Evolutionary conservation across 139 green algal species (phyloP), one percentile per base, ranked within the genome.

Genomic region (Chlamydomonas sp.): DNA sequence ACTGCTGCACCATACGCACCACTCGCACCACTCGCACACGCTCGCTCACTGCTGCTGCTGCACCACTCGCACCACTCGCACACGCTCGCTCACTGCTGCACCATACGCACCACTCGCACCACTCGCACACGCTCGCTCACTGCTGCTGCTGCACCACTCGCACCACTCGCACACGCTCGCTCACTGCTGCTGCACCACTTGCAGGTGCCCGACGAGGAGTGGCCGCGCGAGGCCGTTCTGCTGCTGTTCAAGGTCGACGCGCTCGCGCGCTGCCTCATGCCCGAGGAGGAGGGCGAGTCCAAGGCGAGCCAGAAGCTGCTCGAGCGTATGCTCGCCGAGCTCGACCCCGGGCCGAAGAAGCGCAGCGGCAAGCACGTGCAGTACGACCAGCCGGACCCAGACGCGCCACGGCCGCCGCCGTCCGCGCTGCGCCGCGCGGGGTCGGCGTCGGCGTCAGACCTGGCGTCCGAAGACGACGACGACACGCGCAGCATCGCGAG

Each of bases 311-410:
- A 75, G 63, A 62, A 65, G 35, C 62, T 82, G 34, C 72, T 83
- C 58, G 71, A 83, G 39, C 63, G 77, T 1, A 69, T 79, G 65
- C 68, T 83, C 48, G 77, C 77, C 2, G 77, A 83, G 35, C 62
- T 69, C 8, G 13, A 69, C 3, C 31, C 62, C 6, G 20, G 13
- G 13, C 35, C 35, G 6, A 69, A 69, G 37, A 69, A 69, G 24
- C 36, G 33, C 16, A 24, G 39, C 16, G 59, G 65, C 29, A 71
- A 71, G 69, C 58, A 72, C 26, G 72, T 82, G 0, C 73, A 69
- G 57, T 66, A 76, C 54, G 76, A 68, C 13, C 54, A 76, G 38
- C 67, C 72, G 28, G 76, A 82, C 68, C 67, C 76, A 0, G 72
- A 82, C 26, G 67, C 72, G 24, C 76, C 76, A 28, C 73, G 73